Conservation (phyloP, 73 alveolate genomes). For the Strombidium stylifer region DNA sequence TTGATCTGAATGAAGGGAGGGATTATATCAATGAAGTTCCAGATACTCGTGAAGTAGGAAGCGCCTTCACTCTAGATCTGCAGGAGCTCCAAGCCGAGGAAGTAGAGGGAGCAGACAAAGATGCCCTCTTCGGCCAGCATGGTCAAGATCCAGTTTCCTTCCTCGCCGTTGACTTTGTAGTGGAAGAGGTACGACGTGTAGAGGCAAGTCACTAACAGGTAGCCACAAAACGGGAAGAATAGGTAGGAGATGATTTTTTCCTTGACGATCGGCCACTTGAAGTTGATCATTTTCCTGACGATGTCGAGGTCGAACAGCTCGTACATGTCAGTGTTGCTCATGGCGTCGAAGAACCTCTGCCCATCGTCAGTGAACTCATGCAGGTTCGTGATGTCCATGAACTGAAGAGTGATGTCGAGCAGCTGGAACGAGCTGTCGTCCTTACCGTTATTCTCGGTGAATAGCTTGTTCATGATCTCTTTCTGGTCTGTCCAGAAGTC, state of each 20-base stretch:
- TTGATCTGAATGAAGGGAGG: slow-evolving; percentile 25
- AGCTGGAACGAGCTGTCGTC: too few species aligned
- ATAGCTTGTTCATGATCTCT: neutral
- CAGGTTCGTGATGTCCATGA: slow-evolving; percentile 4
- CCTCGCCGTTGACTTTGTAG: neutral
- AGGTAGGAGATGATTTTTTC: slow-evolving; percentile 12
- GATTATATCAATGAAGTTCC: slow-evolving; percentile 37
- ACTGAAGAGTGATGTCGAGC: slow-evolving; percentile 1
- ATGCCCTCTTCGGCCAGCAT: too few species aligned
- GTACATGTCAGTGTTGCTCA: slow-evolving; percentile 5
- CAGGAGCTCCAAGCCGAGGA: neutral
- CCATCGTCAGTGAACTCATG: neutral
- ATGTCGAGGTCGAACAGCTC: slow-evolving; percentile 3
- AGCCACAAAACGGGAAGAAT: slow-evolving; percentile 23
- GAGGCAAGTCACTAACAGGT: too few species aligned
- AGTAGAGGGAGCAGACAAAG: neutral
- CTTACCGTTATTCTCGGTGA: neutral
- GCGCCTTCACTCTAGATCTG: slow-evolving; percentile 4
- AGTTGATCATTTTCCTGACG: slow-evolving; percentile 2
- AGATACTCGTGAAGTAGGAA: slow-evolving; percentile 10
- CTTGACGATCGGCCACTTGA: slow-evolving; percentile 24
- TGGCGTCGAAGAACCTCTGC: slow-evolving; percentile 8
- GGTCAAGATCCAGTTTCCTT: neutral
- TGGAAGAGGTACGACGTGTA: slow-evolving; percentile 3
- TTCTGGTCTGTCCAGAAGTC: neutral